A percentile compares a stretch with the other conserved stretches of the same genome.
Evolutionary conservation across 2,329 filamentous ascomycete species (phyloP).

Genomic region (Cladosporium colombiae): DNA sequence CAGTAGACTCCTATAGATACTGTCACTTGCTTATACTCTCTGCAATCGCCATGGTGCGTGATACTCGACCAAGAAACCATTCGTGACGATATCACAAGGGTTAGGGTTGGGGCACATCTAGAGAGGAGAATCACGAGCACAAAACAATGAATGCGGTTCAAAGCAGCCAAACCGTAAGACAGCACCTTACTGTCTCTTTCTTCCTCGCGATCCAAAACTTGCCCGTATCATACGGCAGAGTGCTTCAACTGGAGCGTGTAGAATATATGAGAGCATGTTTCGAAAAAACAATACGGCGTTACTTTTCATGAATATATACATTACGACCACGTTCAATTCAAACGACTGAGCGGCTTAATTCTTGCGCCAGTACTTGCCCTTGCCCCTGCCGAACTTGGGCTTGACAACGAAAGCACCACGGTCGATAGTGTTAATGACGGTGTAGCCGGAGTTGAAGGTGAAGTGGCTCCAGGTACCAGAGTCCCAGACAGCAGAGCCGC

Average conservation of each 20-base stretch:
- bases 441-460: constrained; percentile 52
- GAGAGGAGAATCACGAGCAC: no score
- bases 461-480: constrained; percentile 51
- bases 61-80: no score
- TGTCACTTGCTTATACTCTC: no score
- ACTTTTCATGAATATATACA: constrained; percentile 9
- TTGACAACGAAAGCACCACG: constrained; percentile 54
- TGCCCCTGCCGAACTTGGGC: constrained; percentile 23
- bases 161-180: no score
- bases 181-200: no score
- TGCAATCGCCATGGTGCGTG: no score
- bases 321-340: not conserved
- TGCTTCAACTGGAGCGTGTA: not conserved
- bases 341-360: not conserved
- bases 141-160: no score
- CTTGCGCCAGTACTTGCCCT: constrained; percentile 20
- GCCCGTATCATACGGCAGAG: no score
- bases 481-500: constrained; percentile 27
- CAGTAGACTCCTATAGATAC: no score
- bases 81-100: no score
- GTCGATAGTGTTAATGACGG: constrained; percentile 57
- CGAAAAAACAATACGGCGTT: not conserved
- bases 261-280: not conserved
- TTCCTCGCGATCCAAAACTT: not conserved
- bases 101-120: no score